Evolutionary conservation across 202 grass and related monocot genomes (phyloP), one percentile per base, ranked within the genome.

Genomic region (Carex arenaria): DNA sequence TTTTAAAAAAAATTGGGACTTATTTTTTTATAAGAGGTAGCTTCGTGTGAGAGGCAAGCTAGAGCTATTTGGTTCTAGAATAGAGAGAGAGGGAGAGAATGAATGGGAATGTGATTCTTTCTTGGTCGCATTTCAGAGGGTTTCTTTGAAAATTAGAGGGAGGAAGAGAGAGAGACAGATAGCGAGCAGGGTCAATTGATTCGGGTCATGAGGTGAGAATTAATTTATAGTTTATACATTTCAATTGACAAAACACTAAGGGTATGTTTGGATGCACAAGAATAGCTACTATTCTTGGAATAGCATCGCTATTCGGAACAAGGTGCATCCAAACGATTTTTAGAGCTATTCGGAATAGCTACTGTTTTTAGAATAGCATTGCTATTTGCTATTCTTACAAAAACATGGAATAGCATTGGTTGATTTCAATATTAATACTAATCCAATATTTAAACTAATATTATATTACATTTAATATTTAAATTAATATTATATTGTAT

Each of bases 21-120:
- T 36, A 6, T 13, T 10, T 52, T 6, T 23, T 49, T 47, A 15
- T 12, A 11, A 28, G 73, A 30, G 26, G 30, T 82, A 52, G 28
- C 80, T 82, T 82, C 64, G 51, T 64, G 62, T 54, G 64, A 70
- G 62, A 82, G 80, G 80, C 80, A 70, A 70, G 80, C 38, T 60
- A 76, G 22, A 36, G 74, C 53, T 17, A 78, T 78, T 77, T 59
- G 53, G 53, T 78, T 78, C 54, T 60, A 78, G 74, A 78, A 77
- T 12, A 77, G 52, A 34, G 51, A 17, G 72, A 32, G 22, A 72
- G 69, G 19, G 22, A 54, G 31, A 51, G 70, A 73, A 53, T 23
- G 69, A 55, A 49, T 17, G 14, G 30, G 42, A 82, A 69, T 69
- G 45, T 28, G 64, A 70, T 82, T 69, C 80, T 82, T 82, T 52